A percentile compares a stretch with the other conserved stretches of the same genome.
phyloP scores from a whole-genome alignment of 164 flowering plant genomes.

The Vitis labrusca region DNA sequence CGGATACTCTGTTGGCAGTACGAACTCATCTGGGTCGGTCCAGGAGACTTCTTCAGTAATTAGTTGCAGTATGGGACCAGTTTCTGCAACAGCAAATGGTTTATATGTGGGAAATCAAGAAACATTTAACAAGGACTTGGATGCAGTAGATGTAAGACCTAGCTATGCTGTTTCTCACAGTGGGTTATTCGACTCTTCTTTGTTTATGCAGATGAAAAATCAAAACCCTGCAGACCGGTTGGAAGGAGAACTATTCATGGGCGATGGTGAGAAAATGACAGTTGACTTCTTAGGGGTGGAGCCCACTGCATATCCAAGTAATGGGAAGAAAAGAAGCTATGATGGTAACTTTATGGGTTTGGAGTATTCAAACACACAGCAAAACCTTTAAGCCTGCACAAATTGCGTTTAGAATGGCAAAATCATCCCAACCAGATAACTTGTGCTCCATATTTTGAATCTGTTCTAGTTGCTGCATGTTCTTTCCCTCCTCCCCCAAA shows the following conservation, averaged over 20 bases:
- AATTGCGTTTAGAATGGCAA: conserved; percentile 9
- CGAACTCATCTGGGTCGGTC: conserved; percentile 17
- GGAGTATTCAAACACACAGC: conserved; percentile 4
- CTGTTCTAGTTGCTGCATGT: too few relatives aligned
- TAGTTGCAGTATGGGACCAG: conserved; percentile 5
- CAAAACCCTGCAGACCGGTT: conserved; percentile 7
- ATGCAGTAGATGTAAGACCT: conserved; percentile 6
- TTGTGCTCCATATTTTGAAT: too few relatives aligned
- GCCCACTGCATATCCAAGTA: conserved; percentile 12
- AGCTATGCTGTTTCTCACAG: conserved; percentile 3
- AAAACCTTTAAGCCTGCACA: conserved; percentile 5
- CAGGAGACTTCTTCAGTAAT: conserved; percentile 14
- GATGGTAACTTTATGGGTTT: conserved; percentile 1
- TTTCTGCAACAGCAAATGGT: background rate
- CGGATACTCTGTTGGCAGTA: conserved; percentile 20
- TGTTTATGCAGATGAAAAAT: conserved; percentile 12
- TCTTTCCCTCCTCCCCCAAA: too few relatives aligned
- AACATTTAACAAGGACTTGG: conserved; percentile 13
- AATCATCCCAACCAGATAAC: background rate
- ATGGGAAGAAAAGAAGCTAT: conserved; percentile 15
- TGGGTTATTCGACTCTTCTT: conserved; percentile 15
- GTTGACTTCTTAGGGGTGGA: conserved; percentile 55
- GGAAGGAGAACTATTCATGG: conserved; percentile 15
- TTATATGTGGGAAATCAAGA: conserved; percentile 17
- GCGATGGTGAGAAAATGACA: conserved; percentile 30